A percentile compares a stretch with the other conserved stretches of the same genome.
Evolutionary conservation across 495 filamentous ascomycete genomes (phyloP).

Genomic region (Pseudotulostoma volvatum): DNA sequence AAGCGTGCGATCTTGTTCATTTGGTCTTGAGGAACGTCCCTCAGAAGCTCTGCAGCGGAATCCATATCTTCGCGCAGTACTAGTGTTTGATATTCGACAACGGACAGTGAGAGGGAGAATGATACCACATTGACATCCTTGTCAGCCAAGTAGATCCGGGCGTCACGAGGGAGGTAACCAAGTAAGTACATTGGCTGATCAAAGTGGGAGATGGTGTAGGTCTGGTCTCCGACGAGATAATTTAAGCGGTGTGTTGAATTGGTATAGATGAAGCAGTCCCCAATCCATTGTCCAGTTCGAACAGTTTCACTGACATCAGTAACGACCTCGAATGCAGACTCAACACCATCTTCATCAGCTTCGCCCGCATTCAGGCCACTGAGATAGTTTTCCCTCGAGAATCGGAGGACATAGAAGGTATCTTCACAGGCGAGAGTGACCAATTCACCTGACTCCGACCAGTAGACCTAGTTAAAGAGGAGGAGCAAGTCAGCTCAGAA

Average conservation of each 20-base stretch:
- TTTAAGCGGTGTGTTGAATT: slow-evolving; percentile 93
- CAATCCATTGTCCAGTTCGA: slow-evolving; percentile 93
- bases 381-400: slow-evolving; percentile 71
- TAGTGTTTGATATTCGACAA: slow-evolving; percentile 93
- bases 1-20: slow-evolving; percentile 97
- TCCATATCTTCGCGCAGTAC: slow-evolving; percentile 94
- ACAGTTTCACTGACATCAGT: slow-evolving; percentile 90
- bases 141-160: slow-evolving; percentile 81
- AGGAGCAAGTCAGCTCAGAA: no score
- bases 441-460: slow-evolving; percentile 91
- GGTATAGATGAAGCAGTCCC: slow-evolving; percentile 97
- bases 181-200: slow-evolving; percentile 90
- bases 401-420: slow-evolving; percentile 85
- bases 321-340: slow-evolving; percentile 89
- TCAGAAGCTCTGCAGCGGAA: slow-evolving; percentile 67
- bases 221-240: slow-evolving; percentile 95
- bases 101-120: slow-evolving; percentile 80
- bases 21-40: slow-evolving; percentile 70
- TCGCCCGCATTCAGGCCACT: slow-evolving; percentile 63
- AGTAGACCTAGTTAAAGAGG: slow-evolving; percentile 57
- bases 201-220: slow-evolving; percentile 96
- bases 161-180: slow-evolving; percentile 88
- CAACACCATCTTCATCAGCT: slow-evolving; percentile 89
- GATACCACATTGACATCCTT: slow-evolving; percentile 88
- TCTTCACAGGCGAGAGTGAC: slow-evolving; percentile 90